Evolutionary conservation across 2,329 filamentous ascomycete species (phyloP).

Genomic region (Apiospora malaysiana): DNA sequence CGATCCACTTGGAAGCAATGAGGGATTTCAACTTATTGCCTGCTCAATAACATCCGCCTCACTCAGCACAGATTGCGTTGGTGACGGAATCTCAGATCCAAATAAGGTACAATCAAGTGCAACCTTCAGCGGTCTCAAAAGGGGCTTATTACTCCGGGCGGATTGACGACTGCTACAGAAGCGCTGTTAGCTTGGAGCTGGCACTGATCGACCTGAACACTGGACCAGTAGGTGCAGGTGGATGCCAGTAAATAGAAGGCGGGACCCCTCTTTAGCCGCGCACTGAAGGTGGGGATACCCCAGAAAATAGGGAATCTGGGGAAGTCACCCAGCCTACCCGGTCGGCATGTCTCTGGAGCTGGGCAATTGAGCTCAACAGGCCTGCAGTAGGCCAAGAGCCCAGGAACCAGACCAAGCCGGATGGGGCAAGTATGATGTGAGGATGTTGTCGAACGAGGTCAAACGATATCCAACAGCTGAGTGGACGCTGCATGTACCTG

Average conservation of each 20-base stretch:
- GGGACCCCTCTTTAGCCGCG: constrained; percentile 13
- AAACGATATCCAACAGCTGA: constrained; percentile 22
- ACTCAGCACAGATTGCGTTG: neutral
- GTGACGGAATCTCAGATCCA: neutral
- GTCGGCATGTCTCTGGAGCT: neutral
- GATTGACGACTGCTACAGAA: neutral
- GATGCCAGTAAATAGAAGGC: neutral
- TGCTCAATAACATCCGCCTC: neutral
- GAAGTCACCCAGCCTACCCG: constrained; percentile 1
- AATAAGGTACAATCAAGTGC: constrained; percentile 14
- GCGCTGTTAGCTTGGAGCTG: neutral
- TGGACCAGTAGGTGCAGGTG: neutral
- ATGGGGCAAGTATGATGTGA: constrained; percentile 20
- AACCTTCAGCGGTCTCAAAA: neutral
- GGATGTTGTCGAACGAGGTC: constrained; percentile 21
- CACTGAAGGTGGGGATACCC: constrained; percentile 20
- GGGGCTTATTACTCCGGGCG: neutral
- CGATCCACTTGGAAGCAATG: neutral
- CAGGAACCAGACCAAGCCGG: neutral
- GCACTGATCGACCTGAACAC: neutral
- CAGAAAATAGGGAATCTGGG: constrained; percentile 22
- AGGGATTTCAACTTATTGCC: neutral
- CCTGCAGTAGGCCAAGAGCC: neutral
- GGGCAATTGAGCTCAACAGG: neutral
- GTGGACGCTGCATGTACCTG: constrained; percentile 15